Evolutionary conservation across 179 eudicot genomes (phyloP).

Genomic region (Dionaea muscipula): DNA sequence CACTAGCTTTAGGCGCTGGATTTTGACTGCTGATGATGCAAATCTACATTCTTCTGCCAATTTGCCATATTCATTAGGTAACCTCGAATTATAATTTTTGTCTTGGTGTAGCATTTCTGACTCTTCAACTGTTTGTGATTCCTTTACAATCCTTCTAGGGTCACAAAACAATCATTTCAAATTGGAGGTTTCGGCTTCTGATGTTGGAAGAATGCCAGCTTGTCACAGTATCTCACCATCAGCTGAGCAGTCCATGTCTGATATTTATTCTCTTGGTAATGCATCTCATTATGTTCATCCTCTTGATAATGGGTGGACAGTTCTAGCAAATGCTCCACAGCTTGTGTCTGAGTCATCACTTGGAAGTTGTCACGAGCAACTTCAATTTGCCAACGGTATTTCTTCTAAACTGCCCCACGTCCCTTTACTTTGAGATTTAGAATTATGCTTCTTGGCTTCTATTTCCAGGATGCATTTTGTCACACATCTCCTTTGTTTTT

Average conservation of each 20-base stretch:
- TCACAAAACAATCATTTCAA: conserved; percentile 6
- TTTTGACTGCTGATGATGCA: conserved; percentile 13
- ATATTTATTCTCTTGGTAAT: conserved; percentile 22
- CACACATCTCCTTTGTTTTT: too few species aligned
- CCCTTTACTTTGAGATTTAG: neutral
- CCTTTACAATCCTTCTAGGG: conserved; percentile 17
- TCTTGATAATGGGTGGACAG: conserved; percentile 31
- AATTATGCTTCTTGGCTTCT: neutral
- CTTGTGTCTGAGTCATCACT: conserved; percentile 35
- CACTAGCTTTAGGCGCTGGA: conserved; percentile 11
- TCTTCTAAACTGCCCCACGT: too few species aligned
- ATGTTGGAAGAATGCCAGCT: conserved; percentile 19
- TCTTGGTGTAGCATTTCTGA: neutral
- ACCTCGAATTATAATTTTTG: conserved; percentile 1
- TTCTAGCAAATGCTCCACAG: conserved; percentile 30
- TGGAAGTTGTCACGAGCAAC: conserved; percentile 21
- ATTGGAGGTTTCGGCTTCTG: conserved; percentile 2
- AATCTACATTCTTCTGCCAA: conserved; percentile 11
- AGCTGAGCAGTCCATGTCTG: conserved; percentile 29
- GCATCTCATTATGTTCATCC: conserved; percentile 23
- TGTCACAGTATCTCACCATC: conserved; percentile 16
- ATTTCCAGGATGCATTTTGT: conserved; percentile 24
- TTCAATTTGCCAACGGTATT: conserved; percentile 20
- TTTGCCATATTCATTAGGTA: conserved; percentile 10
- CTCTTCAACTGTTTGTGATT: conserved; percentile 7